Conservation (phyloP, 169 alveolate genomes). For the Eimeria praecox region DNA sequence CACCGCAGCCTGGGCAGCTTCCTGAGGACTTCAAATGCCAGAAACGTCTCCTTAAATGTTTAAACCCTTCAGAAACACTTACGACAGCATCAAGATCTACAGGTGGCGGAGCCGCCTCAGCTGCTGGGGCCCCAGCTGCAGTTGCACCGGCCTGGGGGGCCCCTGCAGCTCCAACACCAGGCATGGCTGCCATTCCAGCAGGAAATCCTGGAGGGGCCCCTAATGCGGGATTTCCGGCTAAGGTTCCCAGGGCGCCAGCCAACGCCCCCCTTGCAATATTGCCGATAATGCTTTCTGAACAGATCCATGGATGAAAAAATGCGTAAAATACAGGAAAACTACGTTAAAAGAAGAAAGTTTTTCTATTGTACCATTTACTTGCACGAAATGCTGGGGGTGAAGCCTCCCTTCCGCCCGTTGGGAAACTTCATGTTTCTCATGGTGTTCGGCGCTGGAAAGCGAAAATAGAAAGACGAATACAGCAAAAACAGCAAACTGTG, state of each 20-base stretch:
- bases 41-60: not conserved
- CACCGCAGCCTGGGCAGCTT: conserved; percentile 35
- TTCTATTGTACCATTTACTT: not conserved
- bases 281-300: not conserved
- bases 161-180: conserved; percentile 20
- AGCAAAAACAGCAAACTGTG: not conserved
- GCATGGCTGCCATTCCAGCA: not conserved
- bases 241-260: not conserved
- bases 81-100: conserved; percentile 5
- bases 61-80: not conserved
- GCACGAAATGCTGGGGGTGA: conserved; percentile 20
- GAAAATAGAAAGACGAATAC: not conserved
- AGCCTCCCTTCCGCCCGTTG: not conserved
- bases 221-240: not conserved
- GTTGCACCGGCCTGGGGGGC: not conserved
- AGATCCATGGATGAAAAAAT: not conserved
- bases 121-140: not conserved
- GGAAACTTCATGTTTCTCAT: not conserved
- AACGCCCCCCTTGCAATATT: conserved; percentile 21
- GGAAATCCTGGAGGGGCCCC: not conserved
- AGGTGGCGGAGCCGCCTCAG: conserved; percentile 26
- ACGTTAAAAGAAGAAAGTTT: not conserved
- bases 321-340: not conserved
- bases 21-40: not conserved
- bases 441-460: not conserved